These are phyloP conservation scores for Plasmodium falciparum DNA, from an alignment of 169 alveolate genomes.

Conservation along the genomic window DNA sequence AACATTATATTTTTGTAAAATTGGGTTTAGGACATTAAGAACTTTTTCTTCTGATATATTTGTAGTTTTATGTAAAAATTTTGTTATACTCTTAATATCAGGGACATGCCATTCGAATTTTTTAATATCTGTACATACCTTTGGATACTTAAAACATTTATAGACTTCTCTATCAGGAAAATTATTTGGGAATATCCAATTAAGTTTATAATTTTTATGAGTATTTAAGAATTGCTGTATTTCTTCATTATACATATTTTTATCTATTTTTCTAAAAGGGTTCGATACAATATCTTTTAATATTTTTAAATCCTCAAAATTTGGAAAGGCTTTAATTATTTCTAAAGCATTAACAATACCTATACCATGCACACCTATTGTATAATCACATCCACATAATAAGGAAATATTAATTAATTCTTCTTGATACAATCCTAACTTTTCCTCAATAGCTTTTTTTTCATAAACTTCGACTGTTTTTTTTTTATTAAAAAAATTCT, in stretches of 20 bases:
- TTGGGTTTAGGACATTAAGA: constrained; percentile 40
- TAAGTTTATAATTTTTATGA: constrained; percentile 82
- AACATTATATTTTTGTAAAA: constrained; percentile 45
- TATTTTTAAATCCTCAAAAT: constrained; percentile 86
- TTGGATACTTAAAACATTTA: constrained; percentile 81
- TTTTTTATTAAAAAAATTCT: constrained; percentile 91
- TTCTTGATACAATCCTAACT: constrained; percentile 89
- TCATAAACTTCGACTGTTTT: constrained; percentile 92
- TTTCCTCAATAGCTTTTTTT: constrained; percentile 79
- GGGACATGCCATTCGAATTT: constrained; percentile 65
- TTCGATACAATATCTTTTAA: constrained; percentile 89
- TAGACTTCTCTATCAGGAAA: constrained; percentile 87
- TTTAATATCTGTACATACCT: constrained; percentile 66
- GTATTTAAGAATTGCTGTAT: constrained; percentile 78
- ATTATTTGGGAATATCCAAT: constrained; percentile 84
- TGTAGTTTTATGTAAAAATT: constrained; percentile 34
- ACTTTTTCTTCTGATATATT: constrained; percentile 65
- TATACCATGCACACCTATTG: constrained; percentile 95
- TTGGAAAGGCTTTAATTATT: constrained; percentile 91
- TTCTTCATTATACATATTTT: constrained; percentile 76
- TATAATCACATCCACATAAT: constrained; percentile 96
- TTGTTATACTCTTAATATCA: constrained; percentile 13
- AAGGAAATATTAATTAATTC: constrained; percentile 92
- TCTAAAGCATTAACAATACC: constrained; percentile 97
- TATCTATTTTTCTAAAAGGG: constrained; percentile 60